Conservation (phyloP, 306 rosid genomes). For the Medicago arabica region DNA sequence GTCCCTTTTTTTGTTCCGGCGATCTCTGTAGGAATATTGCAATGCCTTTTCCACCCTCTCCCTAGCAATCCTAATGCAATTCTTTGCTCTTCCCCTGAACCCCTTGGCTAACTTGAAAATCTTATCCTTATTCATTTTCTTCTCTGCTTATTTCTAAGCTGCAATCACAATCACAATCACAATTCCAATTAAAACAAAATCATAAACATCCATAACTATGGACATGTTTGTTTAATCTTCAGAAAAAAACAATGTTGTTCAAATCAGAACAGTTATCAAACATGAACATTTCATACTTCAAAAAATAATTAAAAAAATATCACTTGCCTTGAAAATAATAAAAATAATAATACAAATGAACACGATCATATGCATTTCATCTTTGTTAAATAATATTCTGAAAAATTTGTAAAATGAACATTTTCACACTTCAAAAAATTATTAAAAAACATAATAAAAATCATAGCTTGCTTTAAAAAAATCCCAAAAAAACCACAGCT, state of each 20-base stretch:
- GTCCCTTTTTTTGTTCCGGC: slow-evolving; percentile 95
- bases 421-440: neutral
- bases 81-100: slow-evolving; percentile 96
- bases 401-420: neutral
- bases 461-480: neutral
- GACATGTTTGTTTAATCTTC: neutral
- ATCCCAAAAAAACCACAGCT: neutral
- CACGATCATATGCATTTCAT: neutral
- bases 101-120: slow-evolving; percentile 94
- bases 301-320: neutral
- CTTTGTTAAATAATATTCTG: neutral
- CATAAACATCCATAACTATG: neutral
- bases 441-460: neutral
- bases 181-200: neutral
- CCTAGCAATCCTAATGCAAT: slow-evolving; percentile 93
- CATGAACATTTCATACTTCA: neutral
- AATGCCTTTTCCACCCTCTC: slow-evolving; percentile 98
- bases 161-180: neutral
- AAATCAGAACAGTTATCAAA: neutral
- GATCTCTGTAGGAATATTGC: slow-evolving; percentile 96
- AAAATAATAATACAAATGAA: too few species aligned
- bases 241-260: neutral
- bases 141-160: slow-evolving; percentile 23
- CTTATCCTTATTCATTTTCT: slow-evolving; percentile 79
- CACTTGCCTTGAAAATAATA: neutral